phyloP scores from a whole-genome alignment of 305 asterid species.

The Coffea humblotiana region DNA sequence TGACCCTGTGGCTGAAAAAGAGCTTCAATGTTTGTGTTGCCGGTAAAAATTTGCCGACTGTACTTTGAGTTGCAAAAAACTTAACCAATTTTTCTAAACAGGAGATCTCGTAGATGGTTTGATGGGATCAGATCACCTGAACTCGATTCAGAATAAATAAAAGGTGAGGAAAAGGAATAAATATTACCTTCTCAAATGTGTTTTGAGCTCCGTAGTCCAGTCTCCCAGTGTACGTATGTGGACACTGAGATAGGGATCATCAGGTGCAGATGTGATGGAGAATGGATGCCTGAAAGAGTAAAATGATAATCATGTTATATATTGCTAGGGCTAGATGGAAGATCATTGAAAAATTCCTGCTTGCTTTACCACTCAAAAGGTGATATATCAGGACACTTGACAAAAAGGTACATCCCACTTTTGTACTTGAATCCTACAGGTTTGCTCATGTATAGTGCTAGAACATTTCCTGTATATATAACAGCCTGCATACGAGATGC shows the following conservation, averaged over 20 bases:
- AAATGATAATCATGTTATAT: neutral
- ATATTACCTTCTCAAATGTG: conserved; percentile 57
- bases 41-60: neutral
- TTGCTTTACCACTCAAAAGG: conserved; percentile 65
- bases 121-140: neutral
- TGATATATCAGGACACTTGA: conserved; percentile 82
- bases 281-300: conserved; percentile 81
- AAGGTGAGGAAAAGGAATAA: neutral
- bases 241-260: conserved; percentile 71
- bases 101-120: too few relatives aligned
- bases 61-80: neutral
- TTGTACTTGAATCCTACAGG: conserved; percentile 84
- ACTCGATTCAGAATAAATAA: neutral
- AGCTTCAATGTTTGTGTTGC: neutral
- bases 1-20: neutral
- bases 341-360: neutral
- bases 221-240: conserved; percentile 90
- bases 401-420: conserved; percentile 95
- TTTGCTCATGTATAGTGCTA: conserved; percentile 81
- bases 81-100: neutral
- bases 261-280: conserved; percentile 97
- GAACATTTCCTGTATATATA: conserved; percentile 80
- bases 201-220: conserved; percentile 85
- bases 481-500: conserved; percentile 58
- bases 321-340: neutral